A percentile compares a stretch with the other conserved stretches of the same genome.
Evolutionary conservation across 257 asterid species (phyloP).

Genomic region (Mentha longifolia): DNA sequence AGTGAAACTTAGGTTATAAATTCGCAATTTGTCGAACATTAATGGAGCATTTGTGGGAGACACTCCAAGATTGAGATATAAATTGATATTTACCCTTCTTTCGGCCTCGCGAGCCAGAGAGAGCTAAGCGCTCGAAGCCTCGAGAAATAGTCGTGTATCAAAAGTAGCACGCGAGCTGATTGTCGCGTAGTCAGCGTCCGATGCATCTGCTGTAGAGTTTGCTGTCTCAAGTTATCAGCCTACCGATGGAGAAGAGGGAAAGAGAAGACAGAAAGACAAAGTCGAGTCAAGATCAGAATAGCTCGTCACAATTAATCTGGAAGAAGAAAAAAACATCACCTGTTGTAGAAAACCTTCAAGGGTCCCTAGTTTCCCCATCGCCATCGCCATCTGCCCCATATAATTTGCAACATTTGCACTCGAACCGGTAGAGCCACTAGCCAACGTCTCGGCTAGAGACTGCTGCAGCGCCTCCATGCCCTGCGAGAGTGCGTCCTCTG

Average conservation of each 20-base stretch:
- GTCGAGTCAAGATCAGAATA: neutral
- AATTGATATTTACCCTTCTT: constrained; percentile 38
- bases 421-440: constrained; percentile 38
- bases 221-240: constrained; percentile 95
- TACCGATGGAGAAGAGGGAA: constrained; percentile 24
- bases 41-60: neutral
- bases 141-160: constrained; percentile 76
- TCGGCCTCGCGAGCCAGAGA: constrained; percentile 95
- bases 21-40: neutral
- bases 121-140: constrained; percentile 95
- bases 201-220: constrained; percentile 88
- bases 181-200: constrained; percentile 80
- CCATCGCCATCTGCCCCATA: constrained; percentile 94
- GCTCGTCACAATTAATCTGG: neutral
- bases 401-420: constrained; percentile 49
- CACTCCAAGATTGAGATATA: neutral
- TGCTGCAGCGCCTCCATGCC: constrained; percentile 86
- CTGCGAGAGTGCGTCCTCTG: constrained; percentile 55
- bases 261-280: neutral
- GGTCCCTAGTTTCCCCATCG: constrained; percentile 75
- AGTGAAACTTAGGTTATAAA: neutral
- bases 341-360: constrained; percentile 67
- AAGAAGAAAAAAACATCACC: constrained; percentile 43
- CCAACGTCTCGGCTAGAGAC: constrained; percentile 52
- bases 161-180: constrained; percentile 87